phyloP scores from a whole-genome alignment of 805 yeast species.

The Spencermartinsiella europaea region DNA sequence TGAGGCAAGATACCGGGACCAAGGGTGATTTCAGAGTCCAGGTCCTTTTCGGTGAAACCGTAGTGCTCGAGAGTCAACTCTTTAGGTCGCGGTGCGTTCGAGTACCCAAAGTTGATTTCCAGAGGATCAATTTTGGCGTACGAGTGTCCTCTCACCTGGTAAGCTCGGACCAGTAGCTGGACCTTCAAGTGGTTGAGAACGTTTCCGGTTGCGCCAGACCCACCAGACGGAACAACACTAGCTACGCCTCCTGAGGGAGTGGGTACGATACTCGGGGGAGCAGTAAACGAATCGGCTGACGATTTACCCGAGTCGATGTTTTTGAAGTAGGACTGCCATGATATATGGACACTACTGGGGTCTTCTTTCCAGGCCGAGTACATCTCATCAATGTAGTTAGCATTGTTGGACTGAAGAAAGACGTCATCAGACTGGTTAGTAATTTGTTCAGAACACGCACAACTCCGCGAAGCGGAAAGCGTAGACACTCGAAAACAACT shows the following conservation, averaged over 20 bases:
- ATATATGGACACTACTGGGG: conserved; percentile 85
- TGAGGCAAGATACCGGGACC: conserved; percentile 98
- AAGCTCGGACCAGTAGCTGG: conserved; percentile 94
- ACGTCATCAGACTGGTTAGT: conserved; percentile 43
- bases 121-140: conserved; percentile 96
- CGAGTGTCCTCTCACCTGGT: conserved; percentile 97
- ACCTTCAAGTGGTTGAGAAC: conserved; percentile 88
- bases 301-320: conserved; percentile 70
- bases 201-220: conserved; percentile 35
- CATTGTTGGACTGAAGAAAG: conserved; percentile 78
- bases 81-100: conserved; percentile 51
- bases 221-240: conserved; percentile 47
- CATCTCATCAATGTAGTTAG: conserved; percentile 96
- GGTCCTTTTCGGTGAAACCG: conserved; percentile 82
- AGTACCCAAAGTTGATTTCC: conserved; percentile 77
- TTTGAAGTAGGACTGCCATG: conserved; percentile 94
- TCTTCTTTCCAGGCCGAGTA: conserved; percentile 90
- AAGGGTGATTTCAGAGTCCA: conserved; percentile 74
- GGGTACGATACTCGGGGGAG: conserved; percentile 90
- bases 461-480: background rate
- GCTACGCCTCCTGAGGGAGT: conserved; percentile 73
- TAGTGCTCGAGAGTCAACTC: conserved; percentile 91
- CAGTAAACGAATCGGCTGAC: conserved; percentile 69
- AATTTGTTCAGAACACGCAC: background rate
- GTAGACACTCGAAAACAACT: background rate